Evolutionary conservation across 495 filamentous ascomycete species (phyloP).

Genomic region (Lasiosphaeria ovina): DNA sequence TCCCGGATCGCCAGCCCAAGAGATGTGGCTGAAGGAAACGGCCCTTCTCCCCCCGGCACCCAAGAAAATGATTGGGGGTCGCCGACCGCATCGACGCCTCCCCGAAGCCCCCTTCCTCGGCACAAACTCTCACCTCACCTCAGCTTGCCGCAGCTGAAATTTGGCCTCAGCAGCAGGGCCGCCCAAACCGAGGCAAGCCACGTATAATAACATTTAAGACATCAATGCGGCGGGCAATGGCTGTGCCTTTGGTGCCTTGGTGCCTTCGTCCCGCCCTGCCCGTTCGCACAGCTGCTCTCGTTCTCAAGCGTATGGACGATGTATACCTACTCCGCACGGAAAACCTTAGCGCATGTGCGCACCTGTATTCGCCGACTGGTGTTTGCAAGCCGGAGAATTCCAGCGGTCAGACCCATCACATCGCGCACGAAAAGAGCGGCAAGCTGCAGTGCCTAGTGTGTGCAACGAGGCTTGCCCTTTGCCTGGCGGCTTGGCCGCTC

Average conservation of each 20-base stretch:
- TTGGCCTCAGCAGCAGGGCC: too few species aligned
- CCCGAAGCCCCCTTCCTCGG: background rate
- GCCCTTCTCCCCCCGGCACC: slow-evolving; percentile 11
- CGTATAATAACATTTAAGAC: background rate
- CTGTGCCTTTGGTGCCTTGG: background rate
- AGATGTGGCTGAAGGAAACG: slow-evolving; percentile 23
- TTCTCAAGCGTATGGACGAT: too few species aligned
- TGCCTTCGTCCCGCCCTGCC: too few species aligned
- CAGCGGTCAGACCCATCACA: background rate
- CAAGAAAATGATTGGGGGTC: background rate
- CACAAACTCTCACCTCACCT: background rate
- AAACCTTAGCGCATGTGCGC: too few species aligned
- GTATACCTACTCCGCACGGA: too few species aligned
- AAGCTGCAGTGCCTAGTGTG: background rate
- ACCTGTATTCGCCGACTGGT: background rate
- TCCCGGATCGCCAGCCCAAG: slow-evolving; percentile 4
- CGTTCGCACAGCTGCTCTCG: too few species aligned
- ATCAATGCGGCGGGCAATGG: background rate
- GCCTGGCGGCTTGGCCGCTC: too few species aligned
- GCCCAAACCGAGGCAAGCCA: slow-evolving; percentile 1
- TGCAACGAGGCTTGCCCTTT: too few species aligned
- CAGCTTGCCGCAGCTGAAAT: too few species aligned
- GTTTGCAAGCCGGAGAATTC: background rate
- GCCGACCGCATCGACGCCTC: background rate
- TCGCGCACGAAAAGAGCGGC: background rate